These are phyloP conservation scores for Shiraia bambusicola DNA, from an alignment of 2,329 filamentous ascomycete genomes.

Conservation along the genomic window DNA sequence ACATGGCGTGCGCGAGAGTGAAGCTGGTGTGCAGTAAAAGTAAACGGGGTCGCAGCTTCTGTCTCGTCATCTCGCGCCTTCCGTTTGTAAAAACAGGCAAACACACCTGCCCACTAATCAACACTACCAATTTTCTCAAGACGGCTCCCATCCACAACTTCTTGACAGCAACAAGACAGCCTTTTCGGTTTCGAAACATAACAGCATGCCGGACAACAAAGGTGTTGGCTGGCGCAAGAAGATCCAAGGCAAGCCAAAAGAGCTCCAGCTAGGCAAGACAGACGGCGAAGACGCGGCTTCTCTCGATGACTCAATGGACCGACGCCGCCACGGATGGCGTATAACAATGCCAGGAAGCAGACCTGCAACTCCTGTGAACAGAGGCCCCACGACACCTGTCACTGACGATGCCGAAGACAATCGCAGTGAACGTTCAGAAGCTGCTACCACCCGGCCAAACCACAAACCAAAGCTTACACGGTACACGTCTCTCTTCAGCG, in stretches of 20 bases:
- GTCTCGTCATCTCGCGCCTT: no score
- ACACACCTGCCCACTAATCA: no score
- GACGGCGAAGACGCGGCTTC: constrained; percentile 5
- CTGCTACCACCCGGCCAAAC: constrained; percentile 32
- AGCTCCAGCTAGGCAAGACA: constrained; percentile 8
- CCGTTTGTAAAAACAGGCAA: no score
- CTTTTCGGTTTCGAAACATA: background rate
- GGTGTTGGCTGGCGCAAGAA: constrained; percentile 26
- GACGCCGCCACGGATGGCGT: constrained; percentile 25
- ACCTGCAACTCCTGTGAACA: constrained; percentile 21
- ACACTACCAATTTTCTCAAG: no score
- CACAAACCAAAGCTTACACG: constrained; percentile 45
- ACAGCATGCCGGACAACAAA: constrained; percentile 22
- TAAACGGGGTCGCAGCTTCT: no score
- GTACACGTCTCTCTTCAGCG: constrained; percentile 42
- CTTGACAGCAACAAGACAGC: no score
- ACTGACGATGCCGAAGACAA: constrained; percentile 29
- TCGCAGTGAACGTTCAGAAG: constrained; percentile 33
- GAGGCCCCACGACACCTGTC: constrained; percentile 14
- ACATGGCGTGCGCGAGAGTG: no score
- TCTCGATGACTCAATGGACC: constrained; percentile 17
- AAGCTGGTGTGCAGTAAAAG: no score
- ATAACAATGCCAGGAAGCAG: constrained; percentile 25
- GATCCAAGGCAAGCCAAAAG: constrained; percentile 19
- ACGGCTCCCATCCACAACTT: no score